Conservation (phyloP, 2,329 filamentous ascomycete genomes). For the Gyromitra esculenta region DNA sequence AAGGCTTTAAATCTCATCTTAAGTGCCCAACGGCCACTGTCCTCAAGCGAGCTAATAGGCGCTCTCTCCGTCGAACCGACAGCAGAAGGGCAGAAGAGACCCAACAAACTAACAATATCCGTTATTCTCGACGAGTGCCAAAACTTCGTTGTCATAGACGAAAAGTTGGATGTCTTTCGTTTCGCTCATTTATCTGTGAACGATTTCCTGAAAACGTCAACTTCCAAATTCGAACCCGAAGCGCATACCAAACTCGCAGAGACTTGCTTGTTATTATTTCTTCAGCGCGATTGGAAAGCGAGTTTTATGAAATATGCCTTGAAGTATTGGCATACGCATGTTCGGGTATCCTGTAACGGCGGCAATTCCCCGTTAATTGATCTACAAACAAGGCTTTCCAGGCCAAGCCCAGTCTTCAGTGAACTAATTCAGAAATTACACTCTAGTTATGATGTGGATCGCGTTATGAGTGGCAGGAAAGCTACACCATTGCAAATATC, state of each 20-base stretch:
- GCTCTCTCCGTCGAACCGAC: conserved; percentile 24
- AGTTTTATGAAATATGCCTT: not conserved
- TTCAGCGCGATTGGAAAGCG: not conserved
- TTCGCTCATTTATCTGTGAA: conserved; percentile 25
- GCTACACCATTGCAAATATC: conserved; percentile 1
- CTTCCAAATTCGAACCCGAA: not conserved
- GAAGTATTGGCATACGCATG: not conserved
- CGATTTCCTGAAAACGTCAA: not conserved
- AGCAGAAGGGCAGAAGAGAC: not conserved
- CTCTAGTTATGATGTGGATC: not conserved
- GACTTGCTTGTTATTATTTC: not conserved
- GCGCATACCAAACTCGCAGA: not conserved
- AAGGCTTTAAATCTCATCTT: conserved; percentile 51
- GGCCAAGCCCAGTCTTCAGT: not conserved
- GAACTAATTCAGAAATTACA: too few relatives aligned
- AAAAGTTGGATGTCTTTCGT: not conserved
- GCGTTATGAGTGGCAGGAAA: not conserved
- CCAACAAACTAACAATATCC: not conserved
- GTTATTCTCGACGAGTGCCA: conserved; percentile 21
- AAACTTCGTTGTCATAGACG: conserved; percentile 11
- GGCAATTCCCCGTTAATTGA: not conserved
- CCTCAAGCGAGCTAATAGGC: conserved; percentile 37
- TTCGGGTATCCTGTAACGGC: not conserved
- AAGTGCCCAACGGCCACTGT: conserved; percentile 44
- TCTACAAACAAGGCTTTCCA: not conserved